Base-by-base conservation (phyloP, 495 filamentous ascomycete genomes). In the Neurospora sp. region DNA sequence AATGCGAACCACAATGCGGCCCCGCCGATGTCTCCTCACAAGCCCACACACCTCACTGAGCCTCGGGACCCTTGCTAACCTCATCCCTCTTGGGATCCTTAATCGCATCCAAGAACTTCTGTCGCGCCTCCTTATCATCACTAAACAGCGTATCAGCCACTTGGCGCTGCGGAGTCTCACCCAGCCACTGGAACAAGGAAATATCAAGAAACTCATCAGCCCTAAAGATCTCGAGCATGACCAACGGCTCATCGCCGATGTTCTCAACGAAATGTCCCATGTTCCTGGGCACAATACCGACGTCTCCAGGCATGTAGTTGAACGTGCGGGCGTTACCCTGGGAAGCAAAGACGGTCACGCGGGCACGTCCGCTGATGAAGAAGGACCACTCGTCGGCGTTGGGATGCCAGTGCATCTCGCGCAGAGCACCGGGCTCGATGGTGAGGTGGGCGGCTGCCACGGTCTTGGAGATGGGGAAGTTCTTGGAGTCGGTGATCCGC, bases 181-280 rank as follows among this genome's bases (percentile, higher is more conserved):
- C 90, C 76, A 92, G 78, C 90, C 90, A 92, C 79, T 92, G 89
- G 77, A 90, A 89, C 19, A 92, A 81, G 5, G 86, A 89, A 76
- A 92, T 90, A 71, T 92, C 90, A 43, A 85, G 81, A 73, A 89
- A 89, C 74, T 86, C 80, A 70, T 89, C 88, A 0, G 87, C 84
- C 10, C 85, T 82, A 79, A 89, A 89, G 15, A 90, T 82, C 76
- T 90, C 88, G 43, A 90, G 79, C 81, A 89, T 84, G 75, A 89
- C 87, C n/a, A 90, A 71, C 48, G 88, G 86, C 71, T 89, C 86
- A 45, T 89, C 87, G 36, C 86, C 86, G 70, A 89, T 83, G 71
- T 90, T 90, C 83, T 90, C 88, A 15, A 90, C 82, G 34, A 89
- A 91, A 71, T 90, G 89, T 13, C 88, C 88, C 83, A 87, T 86